Base-by-base conservation (phyloP, 148 eudicot genomes). In the Cornus kousa region DNA sequence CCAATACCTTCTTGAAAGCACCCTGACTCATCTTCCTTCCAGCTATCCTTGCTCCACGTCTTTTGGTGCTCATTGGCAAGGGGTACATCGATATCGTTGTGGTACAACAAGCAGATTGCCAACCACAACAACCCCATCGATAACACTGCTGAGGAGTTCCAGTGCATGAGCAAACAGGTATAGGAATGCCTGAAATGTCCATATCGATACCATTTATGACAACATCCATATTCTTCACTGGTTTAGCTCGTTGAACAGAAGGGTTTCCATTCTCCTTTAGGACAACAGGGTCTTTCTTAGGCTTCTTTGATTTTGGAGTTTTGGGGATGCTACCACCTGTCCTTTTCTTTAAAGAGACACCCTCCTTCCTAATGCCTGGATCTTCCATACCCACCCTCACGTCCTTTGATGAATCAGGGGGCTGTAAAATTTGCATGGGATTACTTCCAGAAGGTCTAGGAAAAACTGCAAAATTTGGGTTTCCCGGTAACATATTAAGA, bases 31-130 rank as follows among this genome's bases (percentile, higher is more conserved):
- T 88, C 75, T 88, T 88, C 77, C 91, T 76, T 43, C 91, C 91
- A 39, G 91, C 91, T 71, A 88, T 88, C 50, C 91, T 67, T 10
- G 91, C 89, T 69, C 91, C 91, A 55, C 87, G 89, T 68, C 91
- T 81, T 75, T 88, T 88, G 19, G 85, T 83, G 67, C 91, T 88
- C 89, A 88, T 86, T 57, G 91, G 91, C 79, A 88, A 76, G 28
- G 91, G 91, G 37, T 88, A 88, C 53, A 79, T 81, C 2, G 91
- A 88, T 78, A 88, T 80, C n/a, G 89, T 86, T n/a, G 91, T 88
- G 67, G 91, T 88, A 76, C 91, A 88, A 70, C 91, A 88, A 73
- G 91, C 91, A 0, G 89, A 86, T 71, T 88, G 91, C 91, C 91
- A 88, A 40, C 91, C 91, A 60, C 91, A 89, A 72, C 85, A 82